Base-by-base conservation (phyloP, 2,329 filamentous ascomycete genomes). In the Diaporthe citriasiana region DNA sequence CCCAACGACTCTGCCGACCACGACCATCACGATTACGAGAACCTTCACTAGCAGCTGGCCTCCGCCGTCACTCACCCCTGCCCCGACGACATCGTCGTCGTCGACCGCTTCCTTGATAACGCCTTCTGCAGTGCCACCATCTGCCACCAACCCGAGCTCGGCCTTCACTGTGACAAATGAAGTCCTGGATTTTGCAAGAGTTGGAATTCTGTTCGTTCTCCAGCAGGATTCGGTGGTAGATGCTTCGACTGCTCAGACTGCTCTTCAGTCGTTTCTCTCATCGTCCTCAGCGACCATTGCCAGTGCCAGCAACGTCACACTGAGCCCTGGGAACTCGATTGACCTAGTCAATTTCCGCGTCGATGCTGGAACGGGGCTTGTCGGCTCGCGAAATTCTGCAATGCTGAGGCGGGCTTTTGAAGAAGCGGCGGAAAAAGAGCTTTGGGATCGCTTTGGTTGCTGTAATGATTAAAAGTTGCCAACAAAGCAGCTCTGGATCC, bases 101-200 rank as follows among this genome's bases (percentile, higher is more conserved):
- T 73, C 78, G 15, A 77, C 78, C 3, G 63, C 76, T 4, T 51
- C 63, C 15, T 35, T 66, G 30, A 13, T 66, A 66, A 70, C 77
- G n/a, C 68, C 77, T 4, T 71, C 78, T 12, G 71, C 69, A 1
- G 70, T 78, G 25, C 76, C 78, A 3, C 47, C 78, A 5, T 76
- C 78, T 13, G 73, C 77, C 53, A 70, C 77, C 2, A 75, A 79
- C 17, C 77, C 83, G 30, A 80, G 80, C 17, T 77, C 82, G 4
- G 79, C 77, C 1, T 92, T 92, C 66, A 80, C 79, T 0, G 83
- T 90, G 17, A 89, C 89, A 0, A 85, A 91, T 72, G 85, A 89
- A 66, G 86, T 87, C 0, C 82, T 92, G 1, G 91, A 93, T 78
- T 93, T 93, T 82, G 88, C 90, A 0, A 87, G 91, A 4, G 86